A percentile compares a stretch with the other conserved stretches of the same genome.
Conservation (phyloP, 164 flowering plant genomes). For the Vitis cinerea region DNA sequence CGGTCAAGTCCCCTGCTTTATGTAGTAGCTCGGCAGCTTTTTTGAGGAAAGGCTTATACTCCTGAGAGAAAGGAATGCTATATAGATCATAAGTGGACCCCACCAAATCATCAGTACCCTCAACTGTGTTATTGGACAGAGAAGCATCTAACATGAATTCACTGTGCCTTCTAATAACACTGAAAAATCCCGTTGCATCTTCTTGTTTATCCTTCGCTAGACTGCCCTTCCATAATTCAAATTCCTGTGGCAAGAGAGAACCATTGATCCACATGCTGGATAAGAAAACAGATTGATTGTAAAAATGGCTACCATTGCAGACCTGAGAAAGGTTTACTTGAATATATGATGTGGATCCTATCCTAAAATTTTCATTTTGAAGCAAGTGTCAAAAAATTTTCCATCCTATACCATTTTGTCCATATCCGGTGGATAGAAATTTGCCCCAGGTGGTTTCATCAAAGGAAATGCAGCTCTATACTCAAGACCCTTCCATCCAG, state of each 20-base stretch:
- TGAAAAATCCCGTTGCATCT: slow-evolving; percentile 75
- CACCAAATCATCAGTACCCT: slow-evolving; percentile 13
- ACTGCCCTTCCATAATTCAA: slow-evolving; percentile 72
- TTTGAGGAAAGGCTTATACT: slow-evolving; percentile 51
- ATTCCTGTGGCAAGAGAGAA: slow-evolving; percentile 55
- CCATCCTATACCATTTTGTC: slow-evolving; percentile 66
- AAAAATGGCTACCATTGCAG: background rate
- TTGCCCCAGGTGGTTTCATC: slow-evolving; percentile 83
- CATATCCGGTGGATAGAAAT: slow-evolving; percentile 95
- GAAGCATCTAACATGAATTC: slow-evolving; percentile 43
- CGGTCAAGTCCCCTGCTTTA: slow-evolving; percentile 74
- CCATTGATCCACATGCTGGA: background rate
- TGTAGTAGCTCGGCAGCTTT: slow-evolving; percentile 77
- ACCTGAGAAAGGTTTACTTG: background rate
- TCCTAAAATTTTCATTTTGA: background rate
- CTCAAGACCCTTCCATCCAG: slow-evolving; percentile 89
- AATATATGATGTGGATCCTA: background rate
- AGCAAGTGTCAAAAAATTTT: background rate
- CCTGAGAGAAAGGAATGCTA: slow-evolving; percentile 65
- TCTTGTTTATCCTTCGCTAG: slow-evolving; percentile 49
- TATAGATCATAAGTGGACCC: slow-evolving; percentile 46
- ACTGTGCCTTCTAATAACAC: slow-evolving; percentile 68
- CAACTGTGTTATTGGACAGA: slow-evolving; percentile 6
- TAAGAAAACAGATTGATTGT: background rate
- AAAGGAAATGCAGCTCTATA: slow-evolving; percentile 84